phyloP scores from a whole-genome alignment of 2,329 filamentous ascomycete species.

The Herpotrichia juniperi region DNA sequence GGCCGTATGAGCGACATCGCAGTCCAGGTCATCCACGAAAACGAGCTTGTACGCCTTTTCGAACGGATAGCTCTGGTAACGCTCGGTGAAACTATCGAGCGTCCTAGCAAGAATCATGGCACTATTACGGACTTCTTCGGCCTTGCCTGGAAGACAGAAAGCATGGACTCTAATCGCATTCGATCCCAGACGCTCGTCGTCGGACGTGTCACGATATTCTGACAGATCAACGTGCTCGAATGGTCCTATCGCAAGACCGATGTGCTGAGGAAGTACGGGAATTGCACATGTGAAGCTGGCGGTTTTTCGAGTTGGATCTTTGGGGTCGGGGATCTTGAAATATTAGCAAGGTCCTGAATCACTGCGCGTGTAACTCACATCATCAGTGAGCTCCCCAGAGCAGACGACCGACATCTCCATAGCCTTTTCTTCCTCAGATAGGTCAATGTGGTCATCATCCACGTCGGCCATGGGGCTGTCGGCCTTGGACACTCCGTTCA shows the following conservation, averaged over 20 bases:
- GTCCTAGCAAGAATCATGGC: constrained; percentile 82
- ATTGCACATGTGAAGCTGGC: constrained; percentile 78
- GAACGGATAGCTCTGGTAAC: constrained; percentile 90
- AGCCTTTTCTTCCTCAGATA: constrained; percentile 79
- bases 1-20: constrained; percentile 77
- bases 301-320: constrained; percentile 82
- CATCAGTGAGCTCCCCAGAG: constrained; percentile 86
- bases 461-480: constrained; percentile 41
- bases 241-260: constrained; percentile 92
- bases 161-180: constrained; percentile 89
- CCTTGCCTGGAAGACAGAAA: constrained; percentile 85
- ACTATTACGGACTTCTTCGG: constrained; percentile 83
- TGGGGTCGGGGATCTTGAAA: constrained; percentile 67
- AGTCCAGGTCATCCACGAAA: constrained; percentile 87
- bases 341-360: constrained; percentile 19
- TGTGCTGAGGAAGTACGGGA: constrained; percentile 81
- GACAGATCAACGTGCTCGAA: constrained; percentile 93
- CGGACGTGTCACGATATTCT: constrained; percentile 86
- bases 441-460: constrained; percentile 48
- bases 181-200: constrained; percentile 87
- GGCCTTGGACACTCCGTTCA: constrained; percentile 32
- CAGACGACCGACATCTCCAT: constrained; percentile 90
- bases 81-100: constrained; percentile 88
- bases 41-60: constrained; percentile 84
- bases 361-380: constrained; percentile 52